Evolutionary conservation across 129 eudicot genomes (phyloP).

Genomic region (Calendula officinalis): DNA sequence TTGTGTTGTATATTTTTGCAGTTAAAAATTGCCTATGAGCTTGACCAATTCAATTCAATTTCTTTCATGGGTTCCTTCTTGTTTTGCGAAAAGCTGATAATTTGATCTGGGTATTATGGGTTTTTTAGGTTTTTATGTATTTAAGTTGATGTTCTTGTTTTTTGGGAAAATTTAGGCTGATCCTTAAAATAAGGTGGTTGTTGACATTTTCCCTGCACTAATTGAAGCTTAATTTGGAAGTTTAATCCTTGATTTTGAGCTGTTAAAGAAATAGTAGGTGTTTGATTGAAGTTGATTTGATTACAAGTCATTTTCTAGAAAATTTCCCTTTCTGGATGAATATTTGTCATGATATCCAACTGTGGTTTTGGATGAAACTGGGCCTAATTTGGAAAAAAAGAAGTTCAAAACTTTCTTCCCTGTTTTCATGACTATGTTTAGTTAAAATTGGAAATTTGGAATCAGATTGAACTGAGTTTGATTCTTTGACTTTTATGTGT

Average conservation of each 20-base stretch:
- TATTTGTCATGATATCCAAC: not conserved
- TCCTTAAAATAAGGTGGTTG: conserved; percentile 14
- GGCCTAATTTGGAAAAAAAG: conserved; percentile 11
- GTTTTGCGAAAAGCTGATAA: conserved; percentile 8
- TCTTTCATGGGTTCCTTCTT: conserved; percentile 2
- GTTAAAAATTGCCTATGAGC: conserved; percentile 1
- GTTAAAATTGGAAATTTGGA: conserved; percentile 18
- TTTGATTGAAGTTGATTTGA: conserved; percentile 20
- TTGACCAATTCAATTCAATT: conserved; percentile 10
- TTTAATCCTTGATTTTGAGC: conserved; percentile 19
- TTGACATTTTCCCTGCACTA: conserved; percentile 6
- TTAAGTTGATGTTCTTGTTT: conserved; percentile 10
- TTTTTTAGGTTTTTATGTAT: not conserved
- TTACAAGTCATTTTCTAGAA: not conserved
- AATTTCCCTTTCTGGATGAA: conserved; percentile 7
- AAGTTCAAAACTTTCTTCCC: not conserved
- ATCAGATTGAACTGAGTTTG: not conserved
- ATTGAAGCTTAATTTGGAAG: conserved; percentile 20
- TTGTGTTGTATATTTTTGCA: not conserved
- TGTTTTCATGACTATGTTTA: conserved; percentile 5
- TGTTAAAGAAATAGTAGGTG: conserved; percentile 4
- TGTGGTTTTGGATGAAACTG: not conserved
- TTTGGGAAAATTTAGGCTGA: conserved; percentile 13
- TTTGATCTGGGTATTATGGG: conserved; percentile 20
- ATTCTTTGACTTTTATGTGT: conserved; percentile 10